Conservation (phyloP, 495 filamentous ascomycete species). For the Penicillium chermesinum region DNA sequence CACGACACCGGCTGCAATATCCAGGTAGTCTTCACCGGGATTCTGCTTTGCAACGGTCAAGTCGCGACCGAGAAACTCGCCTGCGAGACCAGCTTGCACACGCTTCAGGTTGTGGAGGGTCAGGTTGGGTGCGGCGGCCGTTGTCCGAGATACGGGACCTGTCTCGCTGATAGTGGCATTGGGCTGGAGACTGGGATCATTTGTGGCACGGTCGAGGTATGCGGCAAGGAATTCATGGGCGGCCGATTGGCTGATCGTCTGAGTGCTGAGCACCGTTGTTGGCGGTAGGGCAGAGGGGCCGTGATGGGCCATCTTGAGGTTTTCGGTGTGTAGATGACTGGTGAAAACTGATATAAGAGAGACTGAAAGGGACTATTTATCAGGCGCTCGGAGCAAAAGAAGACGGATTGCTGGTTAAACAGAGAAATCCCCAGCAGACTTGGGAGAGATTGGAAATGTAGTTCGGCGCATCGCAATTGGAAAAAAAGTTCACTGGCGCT, state of each 20-base stretch:
- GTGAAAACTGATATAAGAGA: no score
- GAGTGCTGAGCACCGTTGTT: conserved; percentile 38
- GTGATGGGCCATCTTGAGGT: conserved; percentile 34
- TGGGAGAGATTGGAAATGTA: conserved; percentile 6
- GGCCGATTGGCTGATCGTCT: conserved; percentile 42
- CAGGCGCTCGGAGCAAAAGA: no score
- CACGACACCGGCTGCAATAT: conserved; percentile 19
- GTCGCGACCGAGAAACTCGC: conserved; percentile 51
- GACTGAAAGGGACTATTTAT: no score
- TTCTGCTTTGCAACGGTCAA: conserved; percentile 37
- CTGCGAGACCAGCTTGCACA: conserved; percentile 58
- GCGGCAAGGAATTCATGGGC: conserved; percentile 53
- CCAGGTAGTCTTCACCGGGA: conserved; percentile 26
- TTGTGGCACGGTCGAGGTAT: conserved; percentile 52
- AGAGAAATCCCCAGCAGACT: not conserved
- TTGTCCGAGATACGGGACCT: conserved; percentile 51
- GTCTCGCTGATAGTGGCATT: conserved; percentile 57
- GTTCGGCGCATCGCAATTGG: conserved; percentile 13
- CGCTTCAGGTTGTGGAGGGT: conserved; percentile 61
- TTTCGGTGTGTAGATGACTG: not conserved
- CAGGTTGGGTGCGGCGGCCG: conserved; percentile 50
- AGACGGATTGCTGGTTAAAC: no score
- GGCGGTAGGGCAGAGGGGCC: conserved; percentile 44
- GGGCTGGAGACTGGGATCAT: conserved; percentile 60
- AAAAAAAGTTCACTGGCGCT: conserved; percentile 29